Conservation (phyloP, 1,284 basidiomycete species). For the Athelia sp. region DNA sequence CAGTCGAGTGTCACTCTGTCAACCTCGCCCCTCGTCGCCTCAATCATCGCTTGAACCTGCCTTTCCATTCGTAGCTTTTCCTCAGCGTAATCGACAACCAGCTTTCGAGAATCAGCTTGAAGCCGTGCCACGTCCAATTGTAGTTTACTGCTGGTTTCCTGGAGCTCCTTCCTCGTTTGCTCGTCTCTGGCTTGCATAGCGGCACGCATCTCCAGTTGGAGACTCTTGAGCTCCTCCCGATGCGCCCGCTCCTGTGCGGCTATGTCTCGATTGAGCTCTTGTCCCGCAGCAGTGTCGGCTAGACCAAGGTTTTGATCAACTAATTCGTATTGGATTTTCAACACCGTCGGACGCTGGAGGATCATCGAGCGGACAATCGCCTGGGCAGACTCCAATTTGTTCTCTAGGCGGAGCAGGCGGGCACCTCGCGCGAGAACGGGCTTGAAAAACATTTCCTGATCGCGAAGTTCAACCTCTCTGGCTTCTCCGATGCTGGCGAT, state of each 20-base stretch:
- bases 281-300: slow-evolving; percentile 34
- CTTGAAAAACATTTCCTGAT: slow-evolving; percentile 31
- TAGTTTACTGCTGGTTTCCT: slow-evolving; percentile 12
- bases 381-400: slow-evolving; percentile 22
- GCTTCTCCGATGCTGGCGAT: slow-evolving; percentile 26
- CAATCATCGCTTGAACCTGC: slow-evolving; percentile 5
- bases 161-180: slow-evolving; percentile 22
- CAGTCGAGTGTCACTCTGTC: not conserved
- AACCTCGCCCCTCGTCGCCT: not conserved
- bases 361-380: slow-evolving; percentile 26
- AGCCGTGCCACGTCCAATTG: slow-evolving; percentile 10
- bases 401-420: slow-evolving; percentile 27
- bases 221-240: slow-evolving; percentile 25
- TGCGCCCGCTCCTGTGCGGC: slow-evolving; percentile 30
- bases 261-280: slow-evolving; percentile 31
- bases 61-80: slow-evolving; percentile 8
- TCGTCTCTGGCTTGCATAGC: slow-evolving; percentile 33
- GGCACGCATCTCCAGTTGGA: slow-evolving; percentile 32
- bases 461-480: slow-evolving; percentile 28
- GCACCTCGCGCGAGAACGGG: slow-evolving; percentile 34
- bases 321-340: slow-evolving; percentile 37
- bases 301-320: slow-evolving; percentile 33
- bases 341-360: slow-evolving; percentile 23
- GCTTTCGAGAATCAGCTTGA: slow-evolving; percentile 14
- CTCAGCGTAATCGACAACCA: slow-evolving; percentile 7